Evolutionary conservation across 768 basidiomycete genomes (phyloP).

Genomic region (Suillus variegatus): DNA sequence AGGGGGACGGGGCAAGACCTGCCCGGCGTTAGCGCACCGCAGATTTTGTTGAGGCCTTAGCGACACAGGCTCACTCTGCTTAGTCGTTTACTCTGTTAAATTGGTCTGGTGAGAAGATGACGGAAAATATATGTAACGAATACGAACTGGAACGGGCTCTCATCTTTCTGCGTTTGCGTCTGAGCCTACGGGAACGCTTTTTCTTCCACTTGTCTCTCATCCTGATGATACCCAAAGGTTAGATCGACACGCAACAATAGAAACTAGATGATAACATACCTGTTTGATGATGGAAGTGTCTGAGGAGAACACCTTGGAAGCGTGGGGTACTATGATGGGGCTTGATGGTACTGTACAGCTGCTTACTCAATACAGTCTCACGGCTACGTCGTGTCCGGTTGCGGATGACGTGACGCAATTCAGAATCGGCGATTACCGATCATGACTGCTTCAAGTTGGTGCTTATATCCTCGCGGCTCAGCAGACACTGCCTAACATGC

Average conservation of each 20-base stretch:
- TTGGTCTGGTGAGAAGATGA: constrained; percentile 2
- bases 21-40: constrained; percentile 8
- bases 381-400: too few species aligned
- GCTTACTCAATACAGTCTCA: constrained; percentile 29
- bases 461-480: too few species aligned
- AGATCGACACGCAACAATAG: background rate
- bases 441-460: too few species aligned
- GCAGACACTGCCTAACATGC: background rate
- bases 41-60: constrained; percentile 6
- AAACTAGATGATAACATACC: constrained; percentile 18
- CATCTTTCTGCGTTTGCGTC: constrained; percentile 96
- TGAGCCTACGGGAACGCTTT: constrained; percentile 90
- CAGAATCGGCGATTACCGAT: background rate
- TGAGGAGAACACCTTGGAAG: constrained; percentile 18
- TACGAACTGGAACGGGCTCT: constrained; percentile 89
- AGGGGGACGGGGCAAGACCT: constrained; percentile 7
- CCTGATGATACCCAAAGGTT: constrained; percentile 30
- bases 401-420: too few species aligned
- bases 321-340: constrained; percentile 27
- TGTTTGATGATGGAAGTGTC: constrained; percentile 32
- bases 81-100: constrained; percentile 37
- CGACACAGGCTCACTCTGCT: constrained; percentile 31
- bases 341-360: constrained; percentile 38
- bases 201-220: constrained; percentile 99
- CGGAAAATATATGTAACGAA: background rate